Base-by-base conservation (phyloP, 2,329 filamentous ascomycete species). In the Knufia fluminis region DNA sequence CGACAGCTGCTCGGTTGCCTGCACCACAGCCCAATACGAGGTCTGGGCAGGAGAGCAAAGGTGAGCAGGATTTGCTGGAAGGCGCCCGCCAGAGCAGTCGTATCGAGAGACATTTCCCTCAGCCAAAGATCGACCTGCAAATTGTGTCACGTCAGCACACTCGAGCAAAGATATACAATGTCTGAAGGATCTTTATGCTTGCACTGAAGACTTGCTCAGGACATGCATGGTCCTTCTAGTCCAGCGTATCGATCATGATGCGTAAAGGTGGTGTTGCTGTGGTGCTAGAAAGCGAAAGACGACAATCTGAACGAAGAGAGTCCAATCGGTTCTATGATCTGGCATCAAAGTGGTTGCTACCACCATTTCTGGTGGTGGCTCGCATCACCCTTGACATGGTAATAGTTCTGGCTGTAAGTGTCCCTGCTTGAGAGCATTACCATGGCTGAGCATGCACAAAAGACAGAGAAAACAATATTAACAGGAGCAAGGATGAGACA, bases 51-150 rank as follows among this genome's bases (percentile, higher is more conserved):
- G 40, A 20, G 40, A 43, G 40, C 40, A 43, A 43, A 43, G 22
- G 40, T 43, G 40, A 43, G 40, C 22, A 43, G 40, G 40, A 43
- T 43, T 17, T 43, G 40, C 40, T 43, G 40, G 40, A 43, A 43
- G 22, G 40, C 40, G 40, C 17, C 40, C 4, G 40, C 40, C 40
- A 43, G 40, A 43, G 40, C 40, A 8, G 40, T 43, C 16, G 40
- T 43, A 43, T 43, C 24, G 40, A 43, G 40, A 17, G 40, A 43
- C 40, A 43, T 43, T n/a, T 43, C 22, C 20, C 24, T 19, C 40
- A n/a, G 40, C 40, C 40, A 43, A 8, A 43, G 40, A 43, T 43
- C 40, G 40, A 43, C 40, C 40, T 43, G 40, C 40, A 20, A 19
- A 4, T 28, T 43, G 4, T 9, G 26, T 24, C 40, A 43, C 40